Evolutionary conservation across 2,329 filamentous ascomycete genomes (phyloP).

Genomic region (Cladophialophora exuberans): DNA sequence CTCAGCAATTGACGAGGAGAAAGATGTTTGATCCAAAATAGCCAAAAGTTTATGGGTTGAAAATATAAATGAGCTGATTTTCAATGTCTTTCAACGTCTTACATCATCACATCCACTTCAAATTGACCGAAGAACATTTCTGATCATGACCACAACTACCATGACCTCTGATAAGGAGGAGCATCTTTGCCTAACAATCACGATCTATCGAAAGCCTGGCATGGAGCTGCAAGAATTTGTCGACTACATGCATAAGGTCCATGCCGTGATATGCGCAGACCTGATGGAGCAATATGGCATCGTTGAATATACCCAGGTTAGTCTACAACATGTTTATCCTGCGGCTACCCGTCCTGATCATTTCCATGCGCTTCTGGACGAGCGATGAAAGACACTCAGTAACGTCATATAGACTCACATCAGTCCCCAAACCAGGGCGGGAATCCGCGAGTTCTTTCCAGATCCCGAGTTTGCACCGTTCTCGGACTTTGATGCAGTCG

Average conservation of each 20-base stretch:
- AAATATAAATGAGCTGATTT: too few relatives aligned
- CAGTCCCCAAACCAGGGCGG: not conserved
- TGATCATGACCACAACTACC: too few relatives aligned
- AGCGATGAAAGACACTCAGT: too few relatives aligned
- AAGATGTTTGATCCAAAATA: too few relatives aligned
- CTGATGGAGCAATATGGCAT: slow-evolving; percentile 3
- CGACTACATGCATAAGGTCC: not conserved
- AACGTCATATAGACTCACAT: not conserved
- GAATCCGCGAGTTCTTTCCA: not conserved
- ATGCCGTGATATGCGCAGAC: slow-evolving; percentile 1
- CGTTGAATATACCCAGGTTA: slow-evolving; percentile 5
- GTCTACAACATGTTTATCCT: too few relatives aligned
- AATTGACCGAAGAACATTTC: too few relatives aligned
- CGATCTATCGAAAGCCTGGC: not conserved
- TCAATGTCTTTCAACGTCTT: too few relatives aligned
- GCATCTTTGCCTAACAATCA: not conserved
- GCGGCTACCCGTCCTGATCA: too few relatives aligned
- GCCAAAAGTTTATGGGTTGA: too few relatives aligned
- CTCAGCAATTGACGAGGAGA: too few relatives aligned
- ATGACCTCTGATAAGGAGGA: slow-evolving; percentile 1
- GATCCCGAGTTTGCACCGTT: not conserved
- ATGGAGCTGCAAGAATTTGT: not conserved
- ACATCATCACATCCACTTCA: too few relatives aligned
- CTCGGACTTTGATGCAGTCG: not conserved
- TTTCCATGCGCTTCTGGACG: not conserved